Conservation (phyloP, 2,329 filamentous ascomycete genomes). For the Colletotrichum tamarilloi region DNA sequence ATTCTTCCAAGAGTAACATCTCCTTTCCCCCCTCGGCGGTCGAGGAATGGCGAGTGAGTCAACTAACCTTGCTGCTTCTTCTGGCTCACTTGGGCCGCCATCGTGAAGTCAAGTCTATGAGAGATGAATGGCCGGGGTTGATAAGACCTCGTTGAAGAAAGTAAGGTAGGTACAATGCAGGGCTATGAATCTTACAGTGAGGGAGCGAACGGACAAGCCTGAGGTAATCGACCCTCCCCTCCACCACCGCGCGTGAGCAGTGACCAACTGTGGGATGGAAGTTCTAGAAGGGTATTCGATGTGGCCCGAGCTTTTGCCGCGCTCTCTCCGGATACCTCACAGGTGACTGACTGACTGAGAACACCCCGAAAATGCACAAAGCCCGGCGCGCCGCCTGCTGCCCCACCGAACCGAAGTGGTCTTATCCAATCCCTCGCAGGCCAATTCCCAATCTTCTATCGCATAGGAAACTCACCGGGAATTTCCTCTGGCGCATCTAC, state of each 20-base stretch:
- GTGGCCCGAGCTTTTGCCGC: slow-evolving; percentile 35
- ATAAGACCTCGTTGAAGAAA: slow-evolving; percentile 2
- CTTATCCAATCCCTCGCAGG: slow-evolving; percentile 24
- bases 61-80: slow-evolving; percentile 76
- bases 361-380: slow-evolving; percentile 5
- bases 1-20: neutral
- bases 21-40: neutral
- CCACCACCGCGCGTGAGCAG: neutral
- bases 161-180: neutral
- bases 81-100: slow-evolving; percentile 65
- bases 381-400: slow-evolving; percentile 8
- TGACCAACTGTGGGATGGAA: slow-evolving; percentile 22
- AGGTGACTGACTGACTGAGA: too few species aligned
- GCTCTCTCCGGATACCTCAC: neutral
- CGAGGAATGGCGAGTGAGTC: neutral
- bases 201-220: neutral
- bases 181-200: slow-evolving; percentile 2
- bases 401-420: slow-evolving; percentile 9
- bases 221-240: neutral
- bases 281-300: slow-evolving; percentile 21
- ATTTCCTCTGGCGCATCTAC: slow-evolving; percentile 15
- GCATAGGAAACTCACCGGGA: slow-evolving; percentile 10
- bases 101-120: slow-evolving; percentile 38
- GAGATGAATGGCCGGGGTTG: neutral
- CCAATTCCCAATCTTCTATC: slow-evolving; percentile 12